Base-by-base conservation (phyloP, 1,284 basidiomycete genomes). In the Sanghuangporus sanghuang region DNA sequence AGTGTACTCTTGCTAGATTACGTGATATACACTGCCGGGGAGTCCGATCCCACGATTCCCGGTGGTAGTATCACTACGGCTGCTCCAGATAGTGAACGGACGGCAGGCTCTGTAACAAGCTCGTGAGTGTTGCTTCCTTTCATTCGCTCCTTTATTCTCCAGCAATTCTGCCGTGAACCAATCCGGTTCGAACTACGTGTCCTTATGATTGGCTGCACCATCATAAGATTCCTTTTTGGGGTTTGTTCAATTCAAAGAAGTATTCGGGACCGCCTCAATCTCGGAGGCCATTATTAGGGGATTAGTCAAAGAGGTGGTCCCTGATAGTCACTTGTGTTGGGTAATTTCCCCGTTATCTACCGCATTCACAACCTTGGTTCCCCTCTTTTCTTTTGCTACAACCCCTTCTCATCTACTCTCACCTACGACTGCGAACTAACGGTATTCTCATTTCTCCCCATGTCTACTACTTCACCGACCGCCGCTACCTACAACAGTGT, bases 1-100 rank as follows among this genome's bases (percentile, higher is more conserved):
- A 82, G 81, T 12, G 75, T 77, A 2, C 78, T 85, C 64, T 67
- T 82, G 4, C 78, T 85, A 56, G 81, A 84, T 69, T 80, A 78
- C 65, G 72, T 82, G 55, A 69, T 81, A 8, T 80, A 80, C 66
- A 81, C 80, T 3, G 50, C 64, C 40, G 62, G 67, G 46, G 36
- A 54, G 16, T 57, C 67, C 27, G 66, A 67, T 53, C 39, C 66
- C 23, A 55, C 62, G 18, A 63, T 32, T 63, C 61, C 70, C 62
- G 64, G 67, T 65, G 68, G 61, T 56, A 63, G 55, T 21, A 11
- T 57, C n/a, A 64, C 63, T 55, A 40, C 57, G 40, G 52, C 49
- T 18, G 63, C 59, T 11, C 59, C 54, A 27, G 59, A 60, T 57
- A 64, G 54, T 46, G 59, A 64, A 23, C 38, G 39, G 5, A 64